A percentile compares a stretch with the other conserved stretches of the same genome.
These are phyloP conservation scores for Dalechampia spathulata DNA, from an alignment of 441 rosid species.

Conservation along the genomic window DNA sequence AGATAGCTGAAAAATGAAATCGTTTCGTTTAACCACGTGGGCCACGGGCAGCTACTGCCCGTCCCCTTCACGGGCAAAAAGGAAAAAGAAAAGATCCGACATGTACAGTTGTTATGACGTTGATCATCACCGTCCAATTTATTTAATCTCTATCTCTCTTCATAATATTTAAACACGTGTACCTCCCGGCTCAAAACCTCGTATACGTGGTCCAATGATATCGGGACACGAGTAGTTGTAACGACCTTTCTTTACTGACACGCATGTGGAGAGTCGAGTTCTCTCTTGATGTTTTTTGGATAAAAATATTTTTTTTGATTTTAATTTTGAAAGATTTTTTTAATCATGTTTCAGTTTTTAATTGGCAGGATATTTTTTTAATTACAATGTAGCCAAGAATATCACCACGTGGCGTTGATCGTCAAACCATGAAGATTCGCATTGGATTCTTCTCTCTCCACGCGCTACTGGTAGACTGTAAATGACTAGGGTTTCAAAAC, in stretches of 20 bases:
- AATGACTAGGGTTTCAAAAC: no score
- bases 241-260: constrained; percentile 45
- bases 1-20: no score
- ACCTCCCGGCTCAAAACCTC: not conserved
- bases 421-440: constrained; percentile 31
- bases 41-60: no score
- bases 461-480: constrained; percentile 2
- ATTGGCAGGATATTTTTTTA: not conserved
- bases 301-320: no score
- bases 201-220: constrained; percentile 50
- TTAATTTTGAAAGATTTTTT: no score
- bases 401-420: constrained; percentile 36
- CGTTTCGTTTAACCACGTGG: no score
- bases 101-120: constrained; percentile 73
- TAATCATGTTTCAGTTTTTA: no score
- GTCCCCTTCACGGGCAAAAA: no score
- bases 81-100: no score
- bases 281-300: no score
- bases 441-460: constrained; percentile 5
- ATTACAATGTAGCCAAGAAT: constrained; percentile 4
- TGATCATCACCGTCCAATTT: constrained; percentile 53
- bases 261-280: constrained; percentile 96
- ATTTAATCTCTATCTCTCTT: constrained; percentile 20
- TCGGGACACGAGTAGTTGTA: constrained; percentile 23
- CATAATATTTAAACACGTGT: constrained; percentile 29